Base-by-base conservation (phyloP, 2,329 filamentous ascomycete genomes). In the Sordariomycetes sp. region DNA sequence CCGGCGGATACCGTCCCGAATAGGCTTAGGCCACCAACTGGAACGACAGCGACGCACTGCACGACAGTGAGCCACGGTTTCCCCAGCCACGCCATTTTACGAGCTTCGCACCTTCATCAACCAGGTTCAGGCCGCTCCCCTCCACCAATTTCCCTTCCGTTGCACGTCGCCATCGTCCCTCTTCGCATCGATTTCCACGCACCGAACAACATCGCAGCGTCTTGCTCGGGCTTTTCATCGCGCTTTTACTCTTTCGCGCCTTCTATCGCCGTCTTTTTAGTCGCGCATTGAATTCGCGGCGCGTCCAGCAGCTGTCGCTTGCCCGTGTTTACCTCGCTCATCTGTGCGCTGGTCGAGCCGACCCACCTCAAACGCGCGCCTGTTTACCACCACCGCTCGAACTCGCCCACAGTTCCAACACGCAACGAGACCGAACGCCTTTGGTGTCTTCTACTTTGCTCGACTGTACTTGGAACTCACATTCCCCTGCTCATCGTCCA, bases 1-100 rank as follows among this genome's bases (percentile, higher is more conserved):
- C 25, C 25, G 25, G 17, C 14, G n/a, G 8, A 8, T 8, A n/a
- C 25, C 25, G 17, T 3, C 5, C n/a, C n/a, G n/a, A n/a, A n/a
- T n/a, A n/a, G n/a, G n/a, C n/a, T n/a, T n/a, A n/a, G n/a, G n/a
- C n/a, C n/a, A n/a, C n/a, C n/a, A n/a, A n/a, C n/a, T n/a, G n/a
- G n/a, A n/a, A n/a, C n/a, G n/a, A n/a, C n/a, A n/a, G n/a, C n/a
- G n/a, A n/a, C n/a, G n/a, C n/a, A n/a, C n/a, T n/a, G n/a, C n/a
- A n/a, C n/a, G n/a, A n/a, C n/a, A n/a, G n/a, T n/a, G n/a, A n/a
- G n/a, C n/a, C n/a, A n/a, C 30, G 12, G 28, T 20, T 33, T 36
- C 48, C 55, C 57, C 57, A 60, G 57, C 57, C 57, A 60, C 57
- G 50, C 50, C 50, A 50, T 60, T 60, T 51, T 55, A 11, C 20